A percentile compares a stretch with the other conserved stretches of the same genome.
These are phyloP conservation scores for Fibroporia radiculosa DNA, from an alignment of 768 basidiomycete genomes.

Conservation along the genomic window DNA sequence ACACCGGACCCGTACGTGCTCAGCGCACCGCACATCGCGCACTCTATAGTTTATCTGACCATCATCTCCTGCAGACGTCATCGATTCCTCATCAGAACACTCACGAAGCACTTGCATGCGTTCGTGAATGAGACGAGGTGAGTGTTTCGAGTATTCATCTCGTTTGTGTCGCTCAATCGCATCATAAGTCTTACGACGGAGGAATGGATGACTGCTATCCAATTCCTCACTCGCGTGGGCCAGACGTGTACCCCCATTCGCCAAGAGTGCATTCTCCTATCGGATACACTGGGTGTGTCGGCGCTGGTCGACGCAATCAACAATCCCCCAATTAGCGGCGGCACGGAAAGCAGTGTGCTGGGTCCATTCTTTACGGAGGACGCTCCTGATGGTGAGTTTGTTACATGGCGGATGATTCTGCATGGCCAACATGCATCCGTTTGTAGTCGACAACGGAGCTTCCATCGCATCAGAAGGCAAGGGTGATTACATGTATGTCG, in stretches of 20 bases:
- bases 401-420: conserved; percentile 25
- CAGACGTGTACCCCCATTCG: conserved; percentile 60
- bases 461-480: conserved; percentile 85
- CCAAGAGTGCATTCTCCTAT: conserved; percentile 79
- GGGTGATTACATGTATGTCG: conserved; percentile 77
- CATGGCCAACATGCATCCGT: conserved; percentile 4
- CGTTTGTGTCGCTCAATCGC: not conserved
- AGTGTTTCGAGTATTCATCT: conserved; percentile 9
- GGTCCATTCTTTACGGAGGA: conserved; percentile 83
- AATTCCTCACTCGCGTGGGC: conserved; percentile 72
- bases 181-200: conserved; percentile 72
- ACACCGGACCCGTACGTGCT: conserved; percentile 31
- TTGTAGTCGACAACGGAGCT: conserved; percentile 54
- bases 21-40: not conserved
- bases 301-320: conserved; percentile 70
- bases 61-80: conserved; percentile 25
- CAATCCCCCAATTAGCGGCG: conserved; percentile 51
- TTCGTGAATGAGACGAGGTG: conserved; percentile 66
- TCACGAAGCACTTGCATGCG: conserved; percentile 65
- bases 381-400: conserved; percentile 52
- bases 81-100: conserved; percentile 39
- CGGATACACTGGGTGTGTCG: conserved; percentile 73
- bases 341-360: conserved; percentile 70
- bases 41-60: no score
- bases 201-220: conserved; percentile 78